Base-by-base conservation (phyloP, 2,329 filamentous ascomycete genomes). In the Ilyonectria mors-panacis region DNA sequence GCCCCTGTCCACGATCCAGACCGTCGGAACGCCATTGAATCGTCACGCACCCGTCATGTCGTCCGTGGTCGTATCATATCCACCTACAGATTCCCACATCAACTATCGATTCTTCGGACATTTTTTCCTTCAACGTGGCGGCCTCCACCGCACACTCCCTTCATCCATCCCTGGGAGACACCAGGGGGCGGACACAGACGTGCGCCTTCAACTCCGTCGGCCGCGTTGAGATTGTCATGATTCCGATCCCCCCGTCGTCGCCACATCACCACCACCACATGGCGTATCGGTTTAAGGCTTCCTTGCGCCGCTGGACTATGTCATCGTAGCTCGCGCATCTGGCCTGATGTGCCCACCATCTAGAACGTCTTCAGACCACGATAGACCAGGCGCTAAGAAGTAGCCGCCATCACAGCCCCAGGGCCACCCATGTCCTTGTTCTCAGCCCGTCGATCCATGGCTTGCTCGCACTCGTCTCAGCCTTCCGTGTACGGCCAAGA, bases 391-490 rank as follows among this genome's bases (percentile, higher is more conserved):
- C 59, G 37, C 59, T 62, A 51, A 21, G 55, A 51, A 10, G 21
- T 30, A 37, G 28, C 59, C 59, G 56, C 56, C 21, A 33, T 59
- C 35, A 28, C 30, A 39, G 56, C 39, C 30, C 30, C 30, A 9
- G 30, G 30, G 30, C 30, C 26, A 26, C 30, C 42, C n/a, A 45
- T 47, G 19, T 35, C 59, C 58, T 42, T 44, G 58, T 42, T 17
- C 39, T 26, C 48, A 8, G n/a, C n/a, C n/a, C 39, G 4, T 44
- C 47, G 33, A 53, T 47, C 57, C 59, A 44, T 45, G 50, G 42
- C 39, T 47, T 10, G 10, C 30, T 64, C 55, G 62, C 62, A 55
- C 12, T 59, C 62, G 62, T 65, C 62, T 65, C 62, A 65, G 62
- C 56, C 55, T 65, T 59, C 62, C 62, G 39, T 35, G 26, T 55